Percentiles rank a stretch among this genome's conserved stretches.
phyloP scores from a whole-genome alignment of 352 stramenopile genomes.

The Peronospora farinosa region DNA sequence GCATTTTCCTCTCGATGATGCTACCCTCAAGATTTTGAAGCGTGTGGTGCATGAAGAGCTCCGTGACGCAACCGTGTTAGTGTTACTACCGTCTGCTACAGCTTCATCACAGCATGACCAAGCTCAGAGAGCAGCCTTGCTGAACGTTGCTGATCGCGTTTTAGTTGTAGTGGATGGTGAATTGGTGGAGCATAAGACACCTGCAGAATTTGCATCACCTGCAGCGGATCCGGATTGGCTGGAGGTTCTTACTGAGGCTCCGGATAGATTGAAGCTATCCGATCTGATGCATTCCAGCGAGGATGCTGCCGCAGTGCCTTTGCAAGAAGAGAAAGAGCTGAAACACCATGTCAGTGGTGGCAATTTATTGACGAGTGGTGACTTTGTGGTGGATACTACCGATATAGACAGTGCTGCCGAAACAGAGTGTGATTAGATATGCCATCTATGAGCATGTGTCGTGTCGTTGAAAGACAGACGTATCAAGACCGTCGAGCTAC shows the following conservation, averaged over 20 bases:
- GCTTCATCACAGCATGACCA: constrained; percentile 22
- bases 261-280: constrained; percentile 17
- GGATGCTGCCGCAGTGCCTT: constrained; percentile 11
- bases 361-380: constrained; percentile 12
- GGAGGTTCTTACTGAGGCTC: constrained; percentile 23
- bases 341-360: constrained; percentile 5
- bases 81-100: constrained; percentile 91
- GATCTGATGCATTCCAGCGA: constrained; percentile 17
- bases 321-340: constrained; percentile 16
- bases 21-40: constrained; percentile 60
- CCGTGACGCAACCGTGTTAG: constrained; percentile 89
- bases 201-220: constrained; percentile 46
- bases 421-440: constrained; percentile 3
- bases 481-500: no score
- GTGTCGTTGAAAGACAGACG: not conserved
- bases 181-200: constrained; percentile 82
- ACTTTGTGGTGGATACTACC: constrained; percentile 13
- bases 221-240: constrained; percentile 29
- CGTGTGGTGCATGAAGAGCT: constrained; percentile 86
- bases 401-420: constrained; percentile 17
- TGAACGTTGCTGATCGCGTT: constrained; percentile 95
- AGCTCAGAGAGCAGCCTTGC: constrained; percentile 25
- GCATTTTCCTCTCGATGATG: constrained; percentile 45
- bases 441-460: constrained; percentile 4
- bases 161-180: constrained; percentile 92